phyloP scores from a whole-genome alignment of 108 stramenopile species.

The Cyclotella kingstonii region DNA sequence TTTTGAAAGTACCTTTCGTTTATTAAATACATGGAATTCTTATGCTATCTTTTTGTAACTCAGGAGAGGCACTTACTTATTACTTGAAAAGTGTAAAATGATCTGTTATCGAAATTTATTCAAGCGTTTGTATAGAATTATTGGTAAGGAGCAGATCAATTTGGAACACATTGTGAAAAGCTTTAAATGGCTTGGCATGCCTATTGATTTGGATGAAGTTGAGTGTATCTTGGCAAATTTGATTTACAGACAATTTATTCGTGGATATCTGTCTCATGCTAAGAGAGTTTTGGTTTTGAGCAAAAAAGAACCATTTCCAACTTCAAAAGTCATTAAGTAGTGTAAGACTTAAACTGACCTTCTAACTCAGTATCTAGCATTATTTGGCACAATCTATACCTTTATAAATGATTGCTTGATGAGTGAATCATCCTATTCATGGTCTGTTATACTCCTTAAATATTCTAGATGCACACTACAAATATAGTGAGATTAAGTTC shows the following conservation, averaged over 20 bases:
- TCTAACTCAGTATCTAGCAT: neutral
- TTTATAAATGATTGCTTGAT: no score
- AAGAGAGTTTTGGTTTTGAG: conserved; percentile 89
- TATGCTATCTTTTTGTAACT: conserved; percentile 14
- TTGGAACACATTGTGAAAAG: conserved; percentile 61
- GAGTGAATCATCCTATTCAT: no score
- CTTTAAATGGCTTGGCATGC: conserved; percentile 81
- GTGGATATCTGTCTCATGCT: conserved; percentile 93
- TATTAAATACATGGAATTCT: neutral
- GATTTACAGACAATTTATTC: conserved; percentile 84
- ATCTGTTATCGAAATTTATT: conserved; percentile 95
- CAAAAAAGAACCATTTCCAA: conserved; percentile 94
- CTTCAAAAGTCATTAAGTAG: conserved; percentile 65
- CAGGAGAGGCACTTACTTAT: conserved; percentile 86
- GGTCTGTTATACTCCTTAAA: no score
- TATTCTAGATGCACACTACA: no score
- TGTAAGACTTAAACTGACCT: neutral
- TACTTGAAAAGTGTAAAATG: conserved; percentile 92
- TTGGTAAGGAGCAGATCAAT: conserved; percentile 71
- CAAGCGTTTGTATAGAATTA: conserved; percentile 75
- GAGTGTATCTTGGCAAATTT: conserved; percentile 97
- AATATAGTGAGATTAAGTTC: no score
- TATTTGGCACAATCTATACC: neutral
- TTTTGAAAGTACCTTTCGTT: neutral
- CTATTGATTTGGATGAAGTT: conserved; percentile 92